Evolutionary conservation across 305 asterid species (phyloP), one percentile per base, ranked within the genome.

Genomic region (Fraxinus baroniana): DNA sequence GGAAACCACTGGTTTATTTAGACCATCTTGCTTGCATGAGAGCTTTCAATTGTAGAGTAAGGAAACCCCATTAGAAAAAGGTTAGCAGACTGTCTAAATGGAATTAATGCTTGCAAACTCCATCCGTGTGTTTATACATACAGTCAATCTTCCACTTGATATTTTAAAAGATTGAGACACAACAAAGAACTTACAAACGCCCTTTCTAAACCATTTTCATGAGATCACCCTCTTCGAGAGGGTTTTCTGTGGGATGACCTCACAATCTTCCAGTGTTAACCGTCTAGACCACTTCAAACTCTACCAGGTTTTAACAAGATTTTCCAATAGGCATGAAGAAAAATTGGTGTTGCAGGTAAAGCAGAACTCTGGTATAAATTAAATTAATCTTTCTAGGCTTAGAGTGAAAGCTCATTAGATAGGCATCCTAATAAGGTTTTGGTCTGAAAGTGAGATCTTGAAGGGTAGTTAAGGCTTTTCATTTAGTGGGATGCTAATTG

Each of bases 301-400:
- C 39, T 70, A 74, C 30, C 35, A 36, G 35, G 46, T 57, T 70
- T 36, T 55, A 74, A 74, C 2, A 26, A 60, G 76, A 57, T 71
- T 52, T 70, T 82, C 62, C n/a, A 62, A 22, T 80, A 71, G 78
- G 70, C 60, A 8, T 60, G 76, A 70, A 46, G 35, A 72, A 78
- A 44, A 79, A 37, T 24, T 39, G 70, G 28, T 12, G 44, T 70
- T 83, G 30, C 80, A 37, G 62, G 41, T 64, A 44, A 36, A 13
- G n/a, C 76, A 75, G 77, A 46, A 49, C 55, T 39, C 18, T 85
- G 64, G 57, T 24, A 22, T 78, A 80, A 74, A 78, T 37, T 77
- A 77, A 70, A 70, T 57, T 78, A 39, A 22, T 76, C 52, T 80
- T 68, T 70, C 22, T 70, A 32, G 37, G 74, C 28, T 24, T 30